Evolutionary conservation across 106 monocot genomes (phyloP).

Genomic region (Platanthera zijinensis): DNA sequence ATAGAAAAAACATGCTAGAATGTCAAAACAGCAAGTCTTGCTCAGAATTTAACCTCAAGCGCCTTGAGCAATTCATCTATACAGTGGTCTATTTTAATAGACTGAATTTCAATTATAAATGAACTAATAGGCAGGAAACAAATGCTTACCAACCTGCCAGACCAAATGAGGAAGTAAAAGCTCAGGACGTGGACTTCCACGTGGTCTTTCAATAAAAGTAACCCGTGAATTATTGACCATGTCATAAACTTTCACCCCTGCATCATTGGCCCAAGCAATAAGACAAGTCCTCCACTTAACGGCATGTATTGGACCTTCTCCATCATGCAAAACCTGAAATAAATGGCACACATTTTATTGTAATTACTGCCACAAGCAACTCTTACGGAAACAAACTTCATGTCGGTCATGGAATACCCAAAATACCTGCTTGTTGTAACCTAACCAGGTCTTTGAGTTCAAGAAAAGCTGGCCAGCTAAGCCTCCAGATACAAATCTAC

Average conservation of each 20-base stretch:
- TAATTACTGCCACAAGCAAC: conserved; percentile 5
- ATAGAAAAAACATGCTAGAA: not conserved
- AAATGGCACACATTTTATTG: not conserved
- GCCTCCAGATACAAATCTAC: conserved; percentile 88
- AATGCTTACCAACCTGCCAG: conserved; percentile 65
- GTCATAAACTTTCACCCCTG: conserved; percentile 91
- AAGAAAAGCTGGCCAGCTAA: conserved; percentile 89
- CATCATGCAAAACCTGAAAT: conserved; percentile 78
- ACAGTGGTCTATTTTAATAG: not conserved
- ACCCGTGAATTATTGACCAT: conserved; percentile 75
- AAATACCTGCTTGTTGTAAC: conserved; percentile 73
- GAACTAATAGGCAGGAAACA: not conserved
- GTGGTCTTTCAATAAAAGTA: conserved; percentile 88
- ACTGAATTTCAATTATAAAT: not conserved
- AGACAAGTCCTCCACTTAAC: conserved; percentile 92
- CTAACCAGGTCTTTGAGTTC: conserved; percentile 73
- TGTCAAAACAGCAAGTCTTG: not conserved
- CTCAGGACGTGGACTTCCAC: conserved; percentile 76
- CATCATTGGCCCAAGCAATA: conserved; percentile 99
- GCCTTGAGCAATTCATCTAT: not conserved
- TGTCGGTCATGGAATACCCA: not conserved
- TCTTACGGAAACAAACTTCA: not conserved
- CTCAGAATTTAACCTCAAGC: not conserved
- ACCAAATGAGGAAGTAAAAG: conserved; percentile 87
- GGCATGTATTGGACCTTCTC: conserved; percentile 97